These are phyloP conservation scores for Lasiodiplodia hormozganensis DNA, from an alignment of 2,329 filamentous ascomycete species.

Conservation along the genomic window DNA sequence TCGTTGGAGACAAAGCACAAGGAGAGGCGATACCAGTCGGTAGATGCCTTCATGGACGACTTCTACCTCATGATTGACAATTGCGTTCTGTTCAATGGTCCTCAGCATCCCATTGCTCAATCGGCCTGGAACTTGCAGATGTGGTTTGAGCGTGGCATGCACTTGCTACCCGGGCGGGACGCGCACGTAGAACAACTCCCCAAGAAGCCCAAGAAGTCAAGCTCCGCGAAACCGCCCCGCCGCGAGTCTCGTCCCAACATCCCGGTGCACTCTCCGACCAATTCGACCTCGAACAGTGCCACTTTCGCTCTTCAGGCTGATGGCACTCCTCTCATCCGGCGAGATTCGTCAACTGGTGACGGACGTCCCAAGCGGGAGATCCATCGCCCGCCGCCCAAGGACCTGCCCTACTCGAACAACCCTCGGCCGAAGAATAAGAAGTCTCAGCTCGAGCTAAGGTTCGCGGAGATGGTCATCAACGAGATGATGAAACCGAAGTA, in stretches of 20 bases:
- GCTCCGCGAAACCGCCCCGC: conserved; percentile 48
- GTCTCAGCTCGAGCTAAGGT: conserved; percentile 85
- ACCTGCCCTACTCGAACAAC: conserved; percentile 81
- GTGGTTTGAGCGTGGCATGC: conserved; percentile 67
- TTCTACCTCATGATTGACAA: conserved; percentile 82
- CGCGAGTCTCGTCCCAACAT: conserved; percentile 56
- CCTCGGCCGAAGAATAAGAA: conserved; percentile 91
- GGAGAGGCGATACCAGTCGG: conserved; percentile 69
- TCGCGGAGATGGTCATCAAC: conserved; percentile 81
- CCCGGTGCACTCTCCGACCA: conserved; percentile 54
- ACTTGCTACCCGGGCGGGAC: conserved; percentile 63
- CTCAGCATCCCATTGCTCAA: conserved; percentile 73
- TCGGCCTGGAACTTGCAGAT: conserved; percentile 68
- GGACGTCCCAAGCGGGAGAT: conserved; percentile 91
- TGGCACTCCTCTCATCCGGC: conserved; percentile 81
- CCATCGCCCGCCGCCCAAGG: conserved; percentile 86
- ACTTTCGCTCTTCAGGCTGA: conserved; percentile 80
- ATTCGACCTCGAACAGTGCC: conserved; percentile 40
- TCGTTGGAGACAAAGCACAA: conserved; percentile 84
- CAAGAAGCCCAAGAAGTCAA: conserved; percentile 62
- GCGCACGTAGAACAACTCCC: conserved; percentile 59
- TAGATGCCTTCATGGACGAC: conserved; percentile 77
- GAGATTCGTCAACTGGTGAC: conserved; percentile 81
- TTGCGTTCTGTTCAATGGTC: conserved; percentile 81
- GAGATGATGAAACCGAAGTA: conserved; percentile 81